phyloP scores from a whole-genome alignment of 139 green algal species.

The Ettlia oleoabundans region DNA sequence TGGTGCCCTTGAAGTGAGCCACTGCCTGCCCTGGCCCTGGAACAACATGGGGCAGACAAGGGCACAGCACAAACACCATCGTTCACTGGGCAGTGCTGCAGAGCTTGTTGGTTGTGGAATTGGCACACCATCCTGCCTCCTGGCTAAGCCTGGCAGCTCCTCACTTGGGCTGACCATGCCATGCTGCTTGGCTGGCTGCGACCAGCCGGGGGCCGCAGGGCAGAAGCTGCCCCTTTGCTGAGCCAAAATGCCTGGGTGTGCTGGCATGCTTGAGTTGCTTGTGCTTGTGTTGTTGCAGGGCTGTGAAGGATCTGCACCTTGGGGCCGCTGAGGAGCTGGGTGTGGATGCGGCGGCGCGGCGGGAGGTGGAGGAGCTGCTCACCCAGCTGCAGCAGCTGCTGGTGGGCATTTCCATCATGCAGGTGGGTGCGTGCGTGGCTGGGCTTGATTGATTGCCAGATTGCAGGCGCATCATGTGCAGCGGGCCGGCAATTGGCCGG shows the following conservation, averaged over 20 bases:
- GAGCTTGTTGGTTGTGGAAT: background rate
- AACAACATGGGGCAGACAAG: too few species aligned
- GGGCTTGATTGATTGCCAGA: too few species aligned
- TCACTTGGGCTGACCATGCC: background rate
- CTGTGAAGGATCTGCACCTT: slow-evolving; percentile 79
- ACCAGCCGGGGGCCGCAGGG: background rate
- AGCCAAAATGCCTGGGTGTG: background rate
- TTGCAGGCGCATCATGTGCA: too few species aligned
- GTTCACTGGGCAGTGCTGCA: too few species aligned
- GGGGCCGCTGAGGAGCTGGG: slow-evolving; percentile 70
- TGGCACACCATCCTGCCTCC: background rate
- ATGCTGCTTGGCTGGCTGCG: background rate
- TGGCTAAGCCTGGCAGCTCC: too few species aligned
- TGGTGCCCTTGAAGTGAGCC: slow-evolving; percentile 60
- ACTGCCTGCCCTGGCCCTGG: background rate
- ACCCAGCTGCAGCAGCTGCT: slow-evolving; percentile 89
- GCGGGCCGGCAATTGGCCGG: background rate
- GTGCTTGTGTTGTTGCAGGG: slow-evolving; percentile 38
- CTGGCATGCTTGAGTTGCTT: background rate
- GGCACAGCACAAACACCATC: too few species aligned
- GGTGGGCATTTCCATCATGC: slow-evolving; percentile 90
- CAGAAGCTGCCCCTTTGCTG: too few species aligned
- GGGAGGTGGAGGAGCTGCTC: slow-evolving; percentile 81
- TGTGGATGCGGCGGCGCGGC: slow-evolving; percentile 56
- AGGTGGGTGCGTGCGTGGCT: slow-evolving; percentile 37